These are phyloP conservation scores for Chlamydomonas applanata DNA, from an alignment of 139 green algal species.

Conservation along the genomic window DNA sequence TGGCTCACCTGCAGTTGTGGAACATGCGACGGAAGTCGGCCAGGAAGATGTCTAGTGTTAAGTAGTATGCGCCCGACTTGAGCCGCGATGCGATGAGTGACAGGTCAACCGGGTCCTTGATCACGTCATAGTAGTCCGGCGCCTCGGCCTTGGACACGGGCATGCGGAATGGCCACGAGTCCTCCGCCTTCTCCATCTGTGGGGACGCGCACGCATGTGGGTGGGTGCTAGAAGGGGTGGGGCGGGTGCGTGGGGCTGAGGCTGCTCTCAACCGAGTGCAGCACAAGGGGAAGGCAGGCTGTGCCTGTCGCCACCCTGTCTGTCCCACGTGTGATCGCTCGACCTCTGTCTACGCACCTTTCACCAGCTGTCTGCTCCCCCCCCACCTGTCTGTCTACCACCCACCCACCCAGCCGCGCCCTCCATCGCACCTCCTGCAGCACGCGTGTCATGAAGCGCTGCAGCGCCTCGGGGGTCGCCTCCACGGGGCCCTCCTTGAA, in stretches of 20 bases:
- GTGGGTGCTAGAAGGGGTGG: neutral
- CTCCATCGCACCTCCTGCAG: conserved; percentile 5
- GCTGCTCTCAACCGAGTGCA: too few relatives aligned
- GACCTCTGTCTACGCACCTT: too few relatives aligned
- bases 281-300: too few relatives aligned
- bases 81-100: conserved; percentile 53
- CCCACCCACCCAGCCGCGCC: too few relatives aligned
- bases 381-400: too few relatives aligned
- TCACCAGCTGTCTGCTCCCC: too few relatives aligned
- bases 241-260: too few relatives aligned
- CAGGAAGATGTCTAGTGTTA: conserved; percentile 90
- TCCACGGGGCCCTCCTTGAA: conserved; percentile 26
- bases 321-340: too few relatives aligned
- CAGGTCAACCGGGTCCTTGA: conserved; percentile 76
- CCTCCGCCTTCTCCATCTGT: conserved; percentile 51
- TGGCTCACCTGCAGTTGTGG: conserved; percentile 70
- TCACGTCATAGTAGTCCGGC: conserved; percentile 88
- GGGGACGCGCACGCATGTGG: too few relatives aligned
- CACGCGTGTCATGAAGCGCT: conserved; percentile 51
- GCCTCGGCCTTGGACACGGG: conserved; percentile 80
- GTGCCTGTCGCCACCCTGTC: too few relatives aligned
- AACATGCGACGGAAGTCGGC: conserved; percentile 89
- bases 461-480: conserved; percentile 49
- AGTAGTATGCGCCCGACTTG: conserved; percentile 68
- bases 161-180: conserved; percentile 86